Conservation (phyloP, 805 yeast species). For the Tetrapisispora phaffii region DNA sequence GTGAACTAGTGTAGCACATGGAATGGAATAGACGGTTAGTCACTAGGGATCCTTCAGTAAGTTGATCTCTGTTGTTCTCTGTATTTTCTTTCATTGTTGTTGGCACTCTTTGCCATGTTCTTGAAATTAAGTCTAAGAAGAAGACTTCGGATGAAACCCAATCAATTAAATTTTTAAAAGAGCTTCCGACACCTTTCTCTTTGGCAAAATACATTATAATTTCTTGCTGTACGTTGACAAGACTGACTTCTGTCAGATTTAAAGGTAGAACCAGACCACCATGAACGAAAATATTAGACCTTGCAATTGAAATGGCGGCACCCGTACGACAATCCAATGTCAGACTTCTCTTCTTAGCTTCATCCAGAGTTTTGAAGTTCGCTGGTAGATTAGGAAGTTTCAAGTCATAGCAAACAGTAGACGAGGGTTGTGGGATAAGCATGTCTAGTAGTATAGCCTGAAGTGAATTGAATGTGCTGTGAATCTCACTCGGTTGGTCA, state of each 20-base stretch:
- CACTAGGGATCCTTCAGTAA: neutral
- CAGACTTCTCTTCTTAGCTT: conserved; percentile 38
- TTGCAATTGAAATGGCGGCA: conserved; percentile 46
- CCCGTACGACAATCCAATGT: conserved; percentile 60
- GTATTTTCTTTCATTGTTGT: conserved; percentile 7
- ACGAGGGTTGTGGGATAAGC: conserved; percentile 51
- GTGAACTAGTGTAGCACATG: conserved; percentile 39
- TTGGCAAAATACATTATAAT: conserved; percentile 30
- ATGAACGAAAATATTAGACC: conserved; percentile 51
- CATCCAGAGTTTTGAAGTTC: conserved; percentile 20
- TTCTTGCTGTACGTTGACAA: conserved; percentile 32
- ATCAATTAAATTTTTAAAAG: conserved; percentile 23
- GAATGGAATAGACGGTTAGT: conserved; percentile 49
- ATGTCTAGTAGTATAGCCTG: neutral
- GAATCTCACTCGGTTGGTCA: too few species aligned
- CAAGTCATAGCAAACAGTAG: conserved; percentile 49
- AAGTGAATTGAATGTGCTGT: too few species aligned
- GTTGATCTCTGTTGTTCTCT: neutral
- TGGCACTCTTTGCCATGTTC: conserved; percentile 44
- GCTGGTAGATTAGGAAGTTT: conserved; percentile 40
- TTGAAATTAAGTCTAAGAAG: conserved; percentile 46
- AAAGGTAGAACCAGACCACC: conserved; percentile 63
- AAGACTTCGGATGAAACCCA: conserved; percentile 58
- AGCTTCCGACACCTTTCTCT: conserved; percentile 13
- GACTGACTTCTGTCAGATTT: conserved; percentile 34